Evolutionary conservation across 768 basidiomycete species (phyloP).

Genomic region (Suillus subaureus): DNA sequence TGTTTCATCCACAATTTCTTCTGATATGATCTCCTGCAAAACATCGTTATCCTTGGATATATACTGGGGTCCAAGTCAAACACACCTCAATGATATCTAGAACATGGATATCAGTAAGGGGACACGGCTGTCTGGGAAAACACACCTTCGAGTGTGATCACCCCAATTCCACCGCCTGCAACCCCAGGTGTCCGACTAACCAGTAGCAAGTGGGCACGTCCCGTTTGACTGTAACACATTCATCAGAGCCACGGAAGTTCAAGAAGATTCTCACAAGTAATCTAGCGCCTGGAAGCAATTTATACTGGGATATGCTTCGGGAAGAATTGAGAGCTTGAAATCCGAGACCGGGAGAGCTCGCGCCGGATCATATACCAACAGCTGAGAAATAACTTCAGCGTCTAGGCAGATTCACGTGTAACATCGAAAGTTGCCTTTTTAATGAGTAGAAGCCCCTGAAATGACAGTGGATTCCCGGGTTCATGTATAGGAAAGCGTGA

Average conservation of each 20-base stretch:
- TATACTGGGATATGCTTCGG: constrained; percentile 86
- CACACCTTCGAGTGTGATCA: constrained; percentile 84
- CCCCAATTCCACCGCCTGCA: constrained; percentile 84
- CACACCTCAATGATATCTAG: constrained; percentile 74
- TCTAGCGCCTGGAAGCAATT: constrained; percentile 95
- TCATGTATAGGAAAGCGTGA: constrained; percentile 91
- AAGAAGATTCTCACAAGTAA: constrained; percentile 64
- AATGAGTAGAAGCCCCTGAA: constrained; percentile 80
- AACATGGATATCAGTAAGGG: not conserved
- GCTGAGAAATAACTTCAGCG: constrained; percentile 42
- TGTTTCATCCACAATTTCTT: constrained; percentile 96
- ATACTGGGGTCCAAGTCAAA: constrained; percentile 5
- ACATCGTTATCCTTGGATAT: constrained; percentile 5
- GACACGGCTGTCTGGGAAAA: constrained; percentile 11
- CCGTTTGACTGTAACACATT: constrained; percentile 70
- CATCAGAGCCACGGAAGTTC: not conserved
- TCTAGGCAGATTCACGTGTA: constrained; percentile 9
- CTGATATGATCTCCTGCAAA: constrained; percentile 86
- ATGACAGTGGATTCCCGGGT: constrained; percentile 65
- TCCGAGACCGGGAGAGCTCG: constrained; percentile 70
- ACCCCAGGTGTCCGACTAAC: constrained; percentile 83
- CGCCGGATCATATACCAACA: constrained; percentile 89
- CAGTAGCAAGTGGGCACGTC: constrained; percentile 88
- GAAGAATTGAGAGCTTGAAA: constrained; percentile 81
- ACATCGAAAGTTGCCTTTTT: constrained; percentile 60